Percentiles rank a stretch among this genome's conserved stretches.
These are phyloP conservation scores for Euphorbia pulcherrima DNA, from an alignment of 345 rosid genomes.

Conservation along the genomic window DNA sequence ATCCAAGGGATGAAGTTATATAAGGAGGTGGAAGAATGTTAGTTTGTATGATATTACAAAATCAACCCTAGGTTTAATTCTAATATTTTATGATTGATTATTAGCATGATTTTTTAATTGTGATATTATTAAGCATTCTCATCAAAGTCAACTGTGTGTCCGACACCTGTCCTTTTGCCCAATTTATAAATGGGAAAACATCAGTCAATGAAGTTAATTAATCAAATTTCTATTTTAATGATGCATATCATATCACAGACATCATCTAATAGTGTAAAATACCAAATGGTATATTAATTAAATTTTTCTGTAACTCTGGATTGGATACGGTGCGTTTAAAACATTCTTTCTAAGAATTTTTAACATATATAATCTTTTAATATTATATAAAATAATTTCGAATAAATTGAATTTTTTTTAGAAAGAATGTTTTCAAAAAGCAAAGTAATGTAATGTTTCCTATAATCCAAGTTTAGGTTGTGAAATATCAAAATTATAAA, in stretches of 20 bases:
- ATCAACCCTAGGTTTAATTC: slow-evolving; percentile 26
- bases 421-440: too few species aligned
- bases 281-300: neutral
- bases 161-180: neutral
- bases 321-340: too few species aligned
- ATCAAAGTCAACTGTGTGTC: slow-evolving; percentile 7
- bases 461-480: too few species aligned
- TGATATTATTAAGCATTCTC: neutral
- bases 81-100: neutral
- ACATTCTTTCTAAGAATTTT: too few species aligned
- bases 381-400: too few species aligned
- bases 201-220: slow-evolving; percentile 4
- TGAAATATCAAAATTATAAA: too few species aligned
- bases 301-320: too few species aligned
- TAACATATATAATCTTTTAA: too few species aligned
- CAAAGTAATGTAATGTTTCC: too few species aligned
- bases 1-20: slow-evolving; percentile 25
- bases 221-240: neutral
- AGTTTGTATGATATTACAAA: slow-evolving; percentile 33
- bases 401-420: too few species aligned
- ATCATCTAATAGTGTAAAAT: neutral
- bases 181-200: neutral
- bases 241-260: neutral
- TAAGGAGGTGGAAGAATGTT: slow-evolving; percentile 37
- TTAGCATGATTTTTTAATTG: neutral